These are phyloP conservation scores for Xylaria sp. DNA, from an alignment of 2,329 filamentous ascomycete genomes.

Conservation along the genomic window DNA sequence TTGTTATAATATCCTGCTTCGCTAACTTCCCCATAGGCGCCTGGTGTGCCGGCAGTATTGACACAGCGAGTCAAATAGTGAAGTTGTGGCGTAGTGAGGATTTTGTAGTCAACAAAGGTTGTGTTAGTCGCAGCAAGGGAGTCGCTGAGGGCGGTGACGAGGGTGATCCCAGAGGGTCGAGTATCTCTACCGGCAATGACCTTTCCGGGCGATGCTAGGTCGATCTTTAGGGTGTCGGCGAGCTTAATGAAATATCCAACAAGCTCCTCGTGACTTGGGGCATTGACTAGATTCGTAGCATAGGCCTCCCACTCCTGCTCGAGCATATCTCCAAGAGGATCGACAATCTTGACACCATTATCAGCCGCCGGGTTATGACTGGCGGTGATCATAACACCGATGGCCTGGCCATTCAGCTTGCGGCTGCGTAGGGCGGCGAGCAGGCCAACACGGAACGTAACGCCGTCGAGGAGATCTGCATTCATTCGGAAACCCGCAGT, in stretches of 20 bases:
- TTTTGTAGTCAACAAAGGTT: slow-evolving; percentile 85
- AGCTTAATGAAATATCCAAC: slow-evolving; percentile 80
- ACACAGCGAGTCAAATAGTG: slow-evolving; percentile 95
- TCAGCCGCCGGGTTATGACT: slow-evolving; percentile 91
- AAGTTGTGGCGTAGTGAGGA: slow-evolving; percentile 95
- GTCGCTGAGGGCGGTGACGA: slow-evolving; percentile 82
- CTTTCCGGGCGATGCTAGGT: slow-evolving; percentile 74
- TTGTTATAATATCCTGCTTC: slow-evolving; percentile 97
- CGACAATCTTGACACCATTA: slow-evolving; percentile 95
- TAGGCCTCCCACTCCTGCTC: slow-evolving; percentile 94
- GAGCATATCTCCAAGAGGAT: slow-evolving; percentile 98
- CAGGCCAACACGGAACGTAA: slow-evolving; percentile 91
- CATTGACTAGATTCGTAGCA: slow-evolving; percentile 90
- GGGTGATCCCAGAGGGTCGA: slow-evolving; percentile 86
- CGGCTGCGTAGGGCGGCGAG: slow-evolving; percentile 89
- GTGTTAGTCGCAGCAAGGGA: slow-evolving; percentile 81
- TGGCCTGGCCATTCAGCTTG: slow-evolving; percentile 88
- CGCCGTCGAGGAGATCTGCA: slow-evolving; percentile 85
- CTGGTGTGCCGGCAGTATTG: slow-evolving; percentile 89
- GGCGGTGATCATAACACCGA: slow-evolving; percentile 96
- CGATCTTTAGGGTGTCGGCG: slow-evolving; percentile 79
- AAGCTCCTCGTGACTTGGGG: slow-evolving; percentile 77
- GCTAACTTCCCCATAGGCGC: slow-evolving; percentile 88
- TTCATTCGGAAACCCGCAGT: slow-evolving; percentile 77
- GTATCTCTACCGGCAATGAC: slow-evolving; percentile 95